A percentile compares a stretch with the other conserved stretches of the same genome.
phyloP scores from a whole-genome alignment of 352 stramenopile genomes.

The Phytophthora fragariaefolia region DNA sequence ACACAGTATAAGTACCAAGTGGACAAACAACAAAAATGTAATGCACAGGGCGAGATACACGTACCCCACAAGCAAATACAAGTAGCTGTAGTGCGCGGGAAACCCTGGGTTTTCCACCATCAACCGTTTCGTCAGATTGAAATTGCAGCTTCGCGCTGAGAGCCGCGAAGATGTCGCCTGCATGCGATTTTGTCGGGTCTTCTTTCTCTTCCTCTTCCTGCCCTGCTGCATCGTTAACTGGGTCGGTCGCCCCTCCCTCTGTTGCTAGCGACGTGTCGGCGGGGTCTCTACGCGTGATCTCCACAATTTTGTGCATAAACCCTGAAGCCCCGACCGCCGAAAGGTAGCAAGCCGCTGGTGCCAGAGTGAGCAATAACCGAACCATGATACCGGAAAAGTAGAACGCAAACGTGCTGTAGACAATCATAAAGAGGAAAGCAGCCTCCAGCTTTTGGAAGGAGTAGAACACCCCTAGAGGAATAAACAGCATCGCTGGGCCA shows the following conservation, averaged over 20 bases:
- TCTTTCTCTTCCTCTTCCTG: conserved; percentile 24
- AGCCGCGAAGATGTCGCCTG: conserved; percentile 39
- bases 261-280: not conserved
- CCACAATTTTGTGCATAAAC: conserved; percentile 58
- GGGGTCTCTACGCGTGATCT: conserved; percentile 21
- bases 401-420: conserved; percentile 92
- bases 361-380: conserved; percentile 92
- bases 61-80: conserved; percentile 65
- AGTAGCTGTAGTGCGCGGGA: conserved; percentile 45
- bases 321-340: conserved; percentile 83
- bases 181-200: conserved; percentile 28
- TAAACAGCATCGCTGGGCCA: conserved; percentile 87
- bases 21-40: conserved; percentile 5
- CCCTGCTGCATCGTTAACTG: not conserved
- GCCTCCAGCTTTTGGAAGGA: conserved; percentile 77
- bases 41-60: conserved; percentile 16
- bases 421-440: conserved; percentile 90
- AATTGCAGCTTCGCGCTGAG: conserved; percentile 42
- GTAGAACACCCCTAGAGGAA: conserved; percentile 91
- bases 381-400: conserved; percentile 96
- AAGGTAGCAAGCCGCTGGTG: conserved; percentile 90
- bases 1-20: conserved; percentile 3
- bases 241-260: not conserved
- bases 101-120: conserved; percentile 15
- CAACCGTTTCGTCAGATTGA: conserved; percentile 24